phyloP scores from a whole-genome alignment of 352 stramenopile genomes.

The Globisporangium paddicum region DNA sequence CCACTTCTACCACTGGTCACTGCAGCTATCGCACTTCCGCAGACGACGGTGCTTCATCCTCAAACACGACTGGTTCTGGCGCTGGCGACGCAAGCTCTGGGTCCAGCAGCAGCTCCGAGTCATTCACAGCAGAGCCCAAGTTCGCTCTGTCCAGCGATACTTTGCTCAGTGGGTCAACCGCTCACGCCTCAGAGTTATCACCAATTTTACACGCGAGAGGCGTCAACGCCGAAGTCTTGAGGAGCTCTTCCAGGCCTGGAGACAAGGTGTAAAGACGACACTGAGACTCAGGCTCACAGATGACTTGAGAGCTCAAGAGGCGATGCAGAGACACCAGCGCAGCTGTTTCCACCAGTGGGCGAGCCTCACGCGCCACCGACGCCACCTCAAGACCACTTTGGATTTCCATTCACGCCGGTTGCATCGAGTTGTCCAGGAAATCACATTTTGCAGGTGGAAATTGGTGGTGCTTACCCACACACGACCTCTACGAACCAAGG shows the following conservation, averaged over 20 bases:
- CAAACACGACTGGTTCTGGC: constrained; percentile 62
- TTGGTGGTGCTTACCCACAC: constrained; percentile 34
- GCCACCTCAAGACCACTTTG: constrained; percentile 16
- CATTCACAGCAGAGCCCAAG: constrained; percentile 20
- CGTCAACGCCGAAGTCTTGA: constrained; percentile 23
- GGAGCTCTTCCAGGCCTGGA: constrained; percentile 35
- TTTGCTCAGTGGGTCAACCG: constrained; percentile 57
- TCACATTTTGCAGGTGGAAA: constrained; percentile 48
- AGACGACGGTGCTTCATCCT: constrained; percentile 42
- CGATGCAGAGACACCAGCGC: neutral
- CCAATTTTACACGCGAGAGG: constrained; percentile 23
- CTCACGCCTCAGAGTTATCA: constrained; percentile 49
- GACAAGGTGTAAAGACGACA: constrained; percentile 9
- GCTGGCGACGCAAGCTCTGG: constrained; percentile 51
- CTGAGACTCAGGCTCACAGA: neutral
- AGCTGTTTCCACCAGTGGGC: constrained; percentile 9
- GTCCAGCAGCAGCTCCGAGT: constrained; percentile 34
- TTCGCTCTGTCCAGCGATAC: constrained; percentile 20
- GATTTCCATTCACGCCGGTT: constrained; percentile 19
- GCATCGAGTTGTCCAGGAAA: constrained; percentile 13
- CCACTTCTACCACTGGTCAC: constrained; percentile 40
- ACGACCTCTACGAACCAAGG: constrained; percentile 21
- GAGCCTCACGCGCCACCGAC: neutral
- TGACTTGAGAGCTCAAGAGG: neutral
- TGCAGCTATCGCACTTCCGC: constrained; percentile 40